Evolutionary conservation across 441 rosid species (phyloP).

Genomic region (Mallotus japonicus): DNA sequence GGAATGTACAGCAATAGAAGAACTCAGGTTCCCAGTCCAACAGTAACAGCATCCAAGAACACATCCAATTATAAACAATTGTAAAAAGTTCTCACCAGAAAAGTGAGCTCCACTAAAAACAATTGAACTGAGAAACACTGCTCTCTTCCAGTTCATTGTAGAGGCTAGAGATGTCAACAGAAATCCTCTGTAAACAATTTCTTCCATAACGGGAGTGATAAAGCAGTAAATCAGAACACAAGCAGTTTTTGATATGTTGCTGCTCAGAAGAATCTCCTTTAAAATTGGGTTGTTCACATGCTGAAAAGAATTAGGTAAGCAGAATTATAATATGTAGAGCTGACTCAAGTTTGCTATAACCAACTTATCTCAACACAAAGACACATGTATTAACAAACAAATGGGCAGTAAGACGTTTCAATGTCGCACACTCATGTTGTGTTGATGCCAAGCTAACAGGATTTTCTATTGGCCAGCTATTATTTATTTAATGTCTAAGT

Average conservation of each 20-base stretch:
- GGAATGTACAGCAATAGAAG: conserved; percentile 64
- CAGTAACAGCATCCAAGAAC: conserved; percentile 65
- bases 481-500: too few species aligned
- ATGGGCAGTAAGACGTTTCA: neutral
- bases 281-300: conserved; percentile 44
- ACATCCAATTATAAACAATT: conserved; percentile 61
- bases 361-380: neutral
- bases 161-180: conserved; percentile 60
- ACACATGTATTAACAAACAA: neutral
- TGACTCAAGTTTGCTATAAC: neutral
- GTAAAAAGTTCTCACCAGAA: conserved; percentile 56
- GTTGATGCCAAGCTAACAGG: too few species aligned
- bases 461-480: too few species aligned
- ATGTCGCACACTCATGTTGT: too few species aligned
- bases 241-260: conserved; percentile 46
- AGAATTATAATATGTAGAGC: neutral
- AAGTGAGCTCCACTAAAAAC: conserved; percentile 76
- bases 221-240: conserved; percentile 56
- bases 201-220: conserved; percentile 70
- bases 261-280: conserved; percentile 57
- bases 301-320: conserved; percentile 31
- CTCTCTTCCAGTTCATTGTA: conserved; percentile 60
- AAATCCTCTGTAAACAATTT: conserved; percentile 76
- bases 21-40: conserved; percentile 70
- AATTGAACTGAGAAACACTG: conserved; percentile 55